Conservation (phyloP, 306 rosid genomes). For the Quercus ilex region DNA sequence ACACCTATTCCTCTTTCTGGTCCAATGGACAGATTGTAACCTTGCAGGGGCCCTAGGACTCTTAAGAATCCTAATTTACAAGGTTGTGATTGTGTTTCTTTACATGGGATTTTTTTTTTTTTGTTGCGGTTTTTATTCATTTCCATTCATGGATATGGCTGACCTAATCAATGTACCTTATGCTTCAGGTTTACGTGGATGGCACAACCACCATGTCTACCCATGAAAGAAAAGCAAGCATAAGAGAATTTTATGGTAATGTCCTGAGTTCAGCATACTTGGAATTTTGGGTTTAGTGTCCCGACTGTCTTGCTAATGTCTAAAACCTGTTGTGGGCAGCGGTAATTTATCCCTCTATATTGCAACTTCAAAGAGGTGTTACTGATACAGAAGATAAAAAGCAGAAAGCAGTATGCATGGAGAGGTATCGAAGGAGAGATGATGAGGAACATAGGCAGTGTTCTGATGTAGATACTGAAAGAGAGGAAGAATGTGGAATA, state of each 20-base stretch:
- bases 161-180: slow-evolving; percentile 15
- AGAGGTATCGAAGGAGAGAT: slow-evolving; percentile 75
- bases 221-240: slow-evolving; percentile 89
- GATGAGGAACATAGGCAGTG: slow-evolving; percentile 46
- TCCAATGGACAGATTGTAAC: slow-evolving; percentile 94
- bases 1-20: slow-evolving; percentile 83
- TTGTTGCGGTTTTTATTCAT: background rate
- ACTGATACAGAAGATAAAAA: slow-evolving; percentile 80
- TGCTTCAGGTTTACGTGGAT: slow-evolving; percentile 83
- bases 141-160: slow-evolving; percentile 20
- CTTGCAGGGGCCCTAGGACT: slow-evolving; percentile 94
- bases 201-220: slow-evolving; percentile 98
- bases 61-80: slow-evolving; percentile 86
- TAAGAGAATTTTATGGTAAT: slow-evolving; percentile 93
- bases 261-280: background rate
- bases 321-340: slow-evolving; percentile 46
- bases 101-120: background rate
- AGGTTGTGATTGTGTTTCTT: slow-evolving; percentile 41
- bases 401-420: slow-evolving; percentile 85
- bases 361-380: slow-evolving; percentile 87
- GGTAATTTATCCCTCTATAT: slow-evolving; percentile 80
- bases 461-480: slow-evolving; percentile 73
- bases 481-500: slow-evolving; percentile 98
- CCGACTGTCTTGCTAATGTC: slow-evolving; percentile 16
- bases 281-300: background rate